These are phyloP conservation scores for Pleurotus salmoneostramineus DNA, from an alignment of 768 basidiomycete genomes.

Conservation along the genomic window DNA sequence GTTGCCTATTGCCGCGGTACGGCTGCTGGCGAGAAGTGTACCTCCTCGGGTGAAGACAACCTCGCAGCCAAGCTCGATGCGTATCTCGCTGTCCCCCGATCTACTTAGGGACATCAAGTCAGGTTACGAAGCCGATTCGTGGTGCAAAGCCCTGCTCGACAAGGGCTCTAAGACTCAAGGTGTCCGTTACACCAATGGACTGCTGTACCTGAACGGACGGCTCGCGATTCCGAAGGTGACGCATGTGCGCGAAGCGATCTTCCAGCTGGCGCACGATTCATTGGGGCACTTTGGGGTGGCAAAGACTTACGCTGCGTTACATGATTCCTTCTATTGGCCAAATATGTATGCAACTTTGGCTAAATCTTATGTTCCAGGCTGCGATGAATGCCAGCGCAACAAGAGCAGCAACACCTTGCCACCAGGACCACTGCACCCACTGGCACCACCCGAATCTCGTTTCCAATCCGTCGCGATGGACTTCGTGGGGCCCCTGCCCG, in stretches of 20 bases:
- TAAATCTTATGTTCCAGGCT: slow-evolving; percentile 25
- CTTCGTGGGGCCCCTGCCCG: slow-evolving; percentile 30
- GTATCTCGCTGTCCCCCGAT: neutral
- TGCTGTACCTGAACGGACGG: slow-evolving; percentile 19
- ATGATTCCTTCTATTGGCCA: slow-evolving; percentile 25
- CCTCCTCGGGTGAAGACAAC: no score
- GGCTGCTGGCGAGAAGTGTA: no score
- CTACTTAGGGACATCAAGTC: neutral
- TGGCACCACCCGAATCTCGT: slow-evolving; percentile 23
- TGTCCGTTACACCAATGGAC: slow-evolving; percentile 3
- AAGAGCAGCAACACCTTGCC: slow-evolving; percentile 21
- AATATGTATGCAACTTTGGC: slow-evolving; percentile 28
- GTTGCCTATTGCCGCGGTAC: neutral
- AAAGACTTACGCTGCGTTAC: slow-evolving; percentile 22
- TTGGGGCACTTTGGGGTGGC: slow-evolving; percentile 29
- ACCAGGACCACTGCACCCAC: slow-evolving; percentile 24
- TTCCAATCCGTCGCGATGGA: slow-evolving; percentile 23
- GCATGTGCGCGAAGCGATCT: slow-evolving; percentile 17
- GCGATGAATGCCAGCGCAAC: slow-evolving; percentile 28
- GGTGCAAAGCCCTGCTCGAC: slow-evolving; percentile 6
- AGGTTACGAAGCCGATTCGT: slow-evolving; percentile 8
- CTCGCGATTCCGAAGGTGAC: slow-evolving; percentile 17
- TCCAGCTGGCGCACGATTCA: slow-evolving; percentile 22
- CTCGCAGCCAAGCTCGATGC: neutral
- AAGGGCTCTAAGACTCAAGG: neutral